Conservation (phyloP, 495 filamentous ascomycete species). For the Astrocystis sublimbata region DNA sequence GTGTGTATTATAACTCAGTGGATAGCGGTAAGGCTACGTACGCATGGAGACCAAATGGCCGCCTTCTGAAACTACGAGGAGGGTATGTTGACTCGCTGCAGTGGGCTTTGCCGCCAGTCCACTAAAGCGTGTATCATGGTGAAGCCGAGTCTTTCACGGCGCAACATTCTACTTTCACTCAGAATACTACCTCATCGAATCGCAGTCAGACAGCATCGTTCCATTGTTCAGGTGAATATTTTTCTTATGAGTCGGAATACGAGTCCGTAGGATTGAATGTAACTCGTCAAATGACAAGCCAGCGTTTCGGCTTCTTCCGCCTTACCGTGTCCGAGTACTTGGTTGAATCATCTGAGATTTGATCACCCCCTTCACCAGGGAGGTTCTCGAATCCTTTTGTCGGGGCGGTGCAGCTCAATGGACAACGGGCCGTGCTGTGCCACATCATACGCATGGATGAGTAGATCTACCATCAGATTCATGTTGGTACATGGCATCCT, state of each 20-base stretch:
- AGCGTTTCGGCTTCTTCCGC: not conserved
- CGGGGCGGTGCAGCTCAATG: not conserved
- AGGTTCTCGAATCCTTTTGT: not conserved
- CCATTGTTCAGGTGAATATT: not conserved
- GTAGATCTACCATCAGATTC: not conserved
- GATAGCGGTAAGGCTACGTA: not conserved
- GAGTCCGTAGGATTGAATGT: not conserved
- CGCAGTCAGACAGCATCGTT: not conserved
- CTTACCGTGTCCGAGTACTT: not conserved
- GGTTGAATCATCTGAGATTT: not conserved
- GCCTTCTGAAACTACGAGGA: not conserved
- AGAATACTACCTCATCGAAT: not conserved
- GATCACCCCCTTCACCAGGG: not conserved
- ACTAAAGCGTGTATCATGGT: not conserved
- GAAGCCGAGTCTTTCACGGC: not conserved
- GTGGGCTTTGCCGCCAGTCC: not conserved
- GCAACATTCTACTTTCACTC: not conserved
- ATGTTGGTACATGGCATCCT: not conserved
- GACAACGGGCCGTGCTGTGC: not conserved
- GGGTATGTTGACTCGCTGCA: not conserved
- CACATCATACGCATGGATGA: not conserved
- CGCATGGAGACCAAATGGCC: not conserved
- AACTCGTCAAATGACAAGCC: not conserved
- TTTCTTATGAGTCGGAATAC: not conserved
- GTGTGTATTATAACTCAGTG: not conserved